Evolutionary conservation across 2,329 filamentous ascomycete species (phyloP).

Genomic region (Curvularia sp.): DNA sequence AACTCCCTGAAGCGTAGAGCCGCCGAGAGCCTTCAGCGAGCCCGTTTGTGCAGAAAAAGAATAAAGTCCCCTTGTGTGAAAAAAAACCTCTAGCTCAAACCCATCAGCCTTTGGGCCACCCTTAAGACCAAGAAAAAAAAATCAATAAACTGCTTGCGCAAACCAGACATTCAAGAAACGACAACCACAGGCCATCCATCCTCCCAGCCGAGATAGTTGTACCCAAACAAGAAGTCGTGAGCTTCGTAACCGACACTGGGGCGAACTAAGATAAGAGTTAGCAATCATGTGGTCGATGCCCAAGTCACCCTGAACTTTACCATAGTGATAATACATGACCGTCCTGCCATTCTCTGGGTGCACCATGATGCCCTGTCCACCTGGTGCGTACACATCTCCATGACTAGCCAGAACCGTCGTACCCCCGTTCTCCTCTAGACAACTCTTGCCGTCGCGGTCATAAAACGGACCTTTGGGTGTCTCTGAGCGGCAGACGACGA

Average conservation of each 20-base stretch:
- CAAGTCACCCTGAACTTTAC: constrained; percentile 17
- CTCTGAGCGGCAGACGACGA: constrained; percentile 66
- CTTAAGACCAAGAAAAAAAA: not conserved
- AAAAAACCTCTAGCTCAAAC: not conserved
- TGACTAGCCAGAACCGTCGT: constrained; percentile 67
- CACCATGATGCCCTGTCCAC: constrained; percentile 41
- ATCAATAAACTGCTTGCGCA: not conserved
- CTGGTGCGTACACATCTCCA: constrained; percentile 49
- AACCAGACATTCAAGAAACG: not conserved
- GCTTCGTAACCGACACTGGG: constrained; percentile 35
- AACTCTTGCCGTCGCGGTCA: constrained; percentile 33
- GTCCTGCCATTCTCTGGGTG: constrained; percentile 24
- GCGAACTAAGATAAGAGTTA: constrained; percentile 26
- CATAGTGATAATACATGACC: constrained; percentile 46
- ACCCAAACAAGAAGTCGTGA: constrained; percentile 40
- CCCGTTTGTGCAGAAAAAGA: not conserved
- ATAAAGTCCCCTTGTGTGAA: not conserved
- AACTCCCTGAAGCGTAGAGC: not conserved
- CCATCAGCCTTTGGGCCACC: not conserved
- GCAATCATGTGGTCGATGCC: not conserved
- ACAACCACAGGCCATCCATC: constrained; percentile 42
- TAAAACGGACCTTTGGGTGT: constrained; percentile 60
- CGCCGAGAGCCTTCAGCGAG: not conserved
- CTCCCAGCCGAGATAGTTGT: constrained; percentile 42
- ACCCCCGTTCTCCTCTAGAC: constrained; percentile 63